Evolutionary conservation across 371 early-diverging fungal genomes (phyloP).

Genomic region (Lichtheimia ornata): DNA sequence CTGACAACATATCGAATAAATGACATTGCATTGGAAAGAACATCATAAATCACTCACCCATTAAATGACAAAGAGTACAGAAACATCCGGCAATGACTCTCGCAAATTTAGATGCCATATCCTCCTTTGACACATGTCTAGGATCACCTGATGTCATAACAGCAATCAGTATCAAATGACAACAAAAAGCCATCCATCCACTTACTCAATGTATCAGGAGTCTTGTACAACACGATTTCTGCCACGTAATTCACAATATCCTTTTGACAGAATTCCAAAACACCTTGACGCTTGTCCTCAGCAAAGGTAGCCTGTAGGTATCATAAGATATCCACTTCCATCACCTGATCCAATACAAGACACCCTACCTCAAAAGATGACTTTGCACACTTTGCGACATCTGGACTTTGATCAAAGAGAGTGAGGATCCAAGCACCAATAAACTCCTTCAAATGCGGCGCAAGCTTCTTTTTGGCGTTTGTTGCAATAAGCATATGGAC

Average conservation of each 20-base stretch:
- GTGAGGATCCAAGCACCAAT: constrained; percentile 66
- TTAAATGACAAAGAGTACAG: constrained; percentile 52
- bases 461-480: constrained; percentile 59
- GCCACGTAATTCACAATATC: constrained; percentile 58
- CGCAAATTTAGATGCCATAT: constrained; percentile 63
- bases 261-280: constrained; percentile 61
- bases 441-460: constrained; percentile 63
- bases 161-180: neutral
- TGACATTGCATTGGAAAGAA: no score
- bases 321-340: no score
- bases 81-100: constrained; percentile 59
- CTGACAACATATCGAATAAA: constrained; percentile 9
- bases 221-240: constrained; percentile 58
- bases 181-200: neutral
- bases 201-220: constrained; percentile 64
- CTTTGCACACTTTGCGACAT: constrained; percentile 53
- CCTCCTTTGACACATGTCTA: constrained; percentile 64
- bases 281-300: constrained; percentile 53
- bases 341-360: neutral
- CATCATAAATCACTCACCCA: constrained; percentile 29
- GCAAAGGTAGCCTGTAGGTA: constrained; percentile 59
- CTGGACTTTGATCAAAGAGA: constrained; percentile 62
- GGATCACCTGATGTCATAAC: constrained; percentile 46
- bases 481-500: constrained; percentile 56
- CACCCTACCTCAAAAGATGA: constrained; percentile 55